Conservation (phyloP, 306 rosid genomes). For the Quercus wislizeni region DNA sequence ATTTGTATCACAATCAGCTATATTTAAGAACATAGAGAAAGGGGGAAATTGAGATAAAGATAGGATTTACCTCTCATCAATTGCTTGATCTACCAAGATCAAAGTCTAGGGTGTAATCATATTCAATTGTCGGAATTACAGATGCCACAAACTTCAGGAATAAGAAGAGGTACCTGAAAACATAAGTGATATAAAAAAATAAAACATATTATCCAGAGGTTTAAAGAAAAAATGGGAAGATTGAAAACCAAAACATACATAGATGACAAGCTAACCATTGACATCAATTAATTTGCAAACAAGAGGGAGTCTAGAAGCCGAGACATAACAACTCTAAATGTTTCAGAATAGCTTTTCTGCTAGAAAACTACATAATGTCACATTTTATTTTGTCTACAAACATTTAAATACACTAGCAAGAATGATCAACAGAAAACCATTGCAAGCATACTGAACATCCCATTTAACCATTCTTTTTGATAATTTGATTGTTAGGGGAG, state of each 20-base stretch:
- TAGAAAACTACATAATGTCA: too few relatives aligned
- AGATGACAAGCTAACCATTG: neutral
- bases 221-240: neutral
- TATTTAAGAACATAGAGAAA: neutral
- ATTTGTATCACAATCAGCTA: too few relatives aligned
- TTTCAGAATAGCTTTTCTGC: too few relatives aligned
- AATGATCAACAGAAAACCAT: too few relatives aligned
- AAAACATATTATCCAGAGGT: neutral
- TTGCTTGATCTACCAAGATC: conserved; percentile 92
- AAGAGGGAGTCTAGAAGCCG: neutral
- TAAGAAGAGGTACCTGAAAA: conserved; percentile 80
- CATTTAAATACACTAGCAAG: too few relatives aligned
- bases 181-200: neutral
- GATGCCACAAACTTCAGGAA: conserved; percentile 97
- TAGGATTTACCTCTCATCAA: conserved; percentile 38
- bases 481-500: too few relatives aligned
- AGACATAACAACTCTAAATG: too few relatives aligned
- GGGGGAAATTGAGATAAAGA: neutral
- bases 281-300: neutral
- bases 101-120: conserved; percentile 95
- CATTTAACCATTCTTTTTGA: too few relatives aligned
- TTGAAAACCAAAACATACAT: neutral
- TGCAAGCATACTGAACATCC: too few relatives aligned
- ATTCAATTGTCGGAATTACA: conserved; percentile 95
- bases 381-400: too few relatives aligned